Base-by-base conservation (phyloP, 129 eudicot genomes). In the Rutidosis leptorrhynchoides region DNA sequence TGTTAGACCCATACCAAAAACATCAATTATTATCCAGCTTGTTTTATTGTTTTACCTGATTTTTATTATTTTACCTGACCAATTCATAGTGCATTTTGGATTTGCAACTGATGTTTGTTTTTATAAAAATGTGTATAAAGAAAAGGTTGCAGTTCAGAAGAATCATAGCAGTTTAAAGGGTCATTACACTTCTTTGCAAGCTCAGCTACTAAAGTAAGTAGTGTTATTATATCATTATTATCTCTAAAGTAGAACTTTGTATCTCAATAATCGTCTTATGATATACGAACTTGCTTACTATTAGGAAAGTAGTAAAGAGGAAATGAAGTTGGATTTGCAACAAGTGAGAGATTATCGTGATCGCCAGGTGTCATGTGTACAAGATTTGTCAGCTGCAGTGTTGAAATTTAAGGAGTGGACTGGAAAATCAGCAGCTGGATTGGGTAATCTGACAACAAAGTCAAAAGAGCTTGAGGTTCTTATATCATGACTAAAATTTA, bases 331-430 rank as follows among this genome's bases (percentile, higher is more conserved):
- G 74, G 95, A 93, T 55, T 29, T 93, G 73, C 90, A 85, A 48
- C 87, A 80, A 77, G 83, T 82, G 23, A 84, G 90, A 71, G 96
- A 84, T 30, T 96, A 93, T n/a, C 90, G 99, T 23, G 96, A 88
- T 43, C 79, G 81, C 28, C 95, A 73, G 35, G 37, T 78, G 63
- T 69, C 69, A 28, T 78, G 71, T 54, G 83, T 93, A 30, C 79
- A 84, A 61, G 76, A 65, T 66, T 59, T 88, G 69, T 76, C 87
- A 0, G 40, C 64, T 29, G 95, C 86, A 80, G 71, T 88, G 11
- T 78, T 37, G 54, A 78, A 81, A 62, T 84, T 76, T 55, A 81
- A 82, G 64, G 95, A 86, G 70, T 72, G 59, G 60, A 73, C 79
- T n/a, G n/a, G n/a, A n/a, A n/a, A n/a, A n/a, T n/a, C n/a, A n/a